Conservation (phyloP, 805 yeast species). For the Candida michaelii region DNA sequence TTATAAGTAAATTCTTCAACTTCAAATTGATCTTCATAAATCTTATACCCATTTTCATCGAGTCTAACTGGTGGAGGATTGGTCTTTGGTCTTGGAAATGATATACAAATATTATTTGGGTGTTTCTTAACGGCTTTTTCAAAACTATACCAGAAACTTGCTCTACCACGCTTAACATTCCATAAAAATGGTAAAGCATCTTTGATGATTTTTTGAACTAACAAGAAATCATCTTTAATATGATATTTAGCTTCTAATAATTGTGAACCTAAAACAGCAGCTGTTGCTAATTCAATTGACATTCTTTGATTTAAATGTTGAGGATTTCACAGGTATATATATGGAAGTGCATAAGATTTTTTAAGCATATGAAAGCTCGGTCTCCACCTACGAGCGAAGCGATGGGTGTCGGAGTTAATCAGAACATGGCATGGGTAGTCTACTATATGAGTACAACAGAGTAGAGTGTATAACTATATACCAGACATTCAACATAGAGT, state of each 20-base stretch:
- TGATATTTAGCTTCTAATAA: conserved; percentile 48
- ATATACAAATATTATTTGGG: conserved; percentile 59
- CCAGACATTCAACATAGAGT: no score
- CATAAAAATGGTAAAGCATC: conserved; percentile 43
- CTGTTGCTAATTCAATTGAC: conserved; percentile 38
- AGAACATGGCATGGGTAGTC: no score
- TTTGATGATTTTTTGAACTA: conserved; percentile 45
- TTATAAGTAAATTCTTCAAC: conserved; percentile 66
- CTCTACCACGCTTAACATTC: conserved; percentile 36
- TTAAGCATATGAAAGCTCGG: conserved; percentile 4
- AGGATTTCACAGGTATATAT: conserved; percentile 1
- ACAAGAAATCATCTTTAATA: conserved; percentile 52
- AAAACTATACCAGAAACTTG: conserved; percentile 70
- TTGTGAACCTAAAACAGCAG: conserved; percentile 44
- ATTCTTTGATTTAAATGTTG: conserved; percentile 3
- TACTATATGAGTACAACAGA: no score
- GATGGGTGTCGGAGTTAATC: no score
- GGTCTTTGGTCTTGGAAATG: conserved; percentile 52
- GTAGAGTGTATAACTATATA: no score
- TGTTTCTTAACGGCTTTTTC: conserved; percentile 52
- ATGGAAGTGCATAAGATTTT: conserved; percentile 5
- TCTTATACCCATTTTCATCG: conserved; percentile 38
- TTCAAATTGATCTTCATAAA: conserved; percentile 54
- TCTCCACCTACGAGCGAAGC: not conserved
- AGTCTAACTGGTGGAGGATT: conserved; percentile 25